Conservation (phyloP, 805 yeast species). For the Wickerhamomyces chambardii region DNA sequence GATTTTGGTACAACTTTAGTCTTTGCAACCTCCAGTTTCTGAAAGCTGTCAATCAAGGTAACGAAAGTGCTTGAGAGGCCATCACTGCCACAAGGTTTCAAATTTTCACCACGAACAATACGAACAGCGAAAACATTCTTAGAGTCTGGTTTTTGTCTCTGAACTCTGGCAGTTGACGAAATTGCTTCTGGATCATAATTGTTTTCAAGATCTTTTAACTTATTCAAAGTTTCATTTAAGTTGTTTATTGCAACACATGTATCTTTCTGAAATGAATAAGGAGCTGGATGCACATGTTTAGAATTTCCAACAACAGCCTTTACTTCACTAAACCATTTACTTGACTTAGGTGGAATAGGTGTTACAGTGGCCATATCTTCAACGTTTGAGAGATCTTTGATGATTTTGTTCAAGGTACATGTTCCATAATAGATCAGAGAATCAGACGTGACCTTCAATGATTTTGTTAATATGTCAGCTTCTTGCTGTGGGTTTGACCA, state of each 20-base stretch:
- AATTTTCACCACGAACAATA: constrained; percentile 53
- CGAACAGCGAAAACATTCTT: constrained; percentile 57
- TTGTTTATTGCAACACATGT: constrained; percentile 78
- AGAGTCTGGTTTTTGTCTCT: constrained; percentile 16
- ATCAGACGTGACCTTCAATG: constrained; percentile 56
- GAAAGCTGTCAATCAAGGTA: constrained; percentile 48
- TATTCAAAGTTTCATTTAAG: constrained; percentile 39
- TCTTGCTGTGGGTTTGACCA: constrained; percentile 63
- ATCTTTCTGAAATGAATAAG: constrained; percentile 47
- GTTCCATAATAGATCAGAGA: constrained; percentile 45
- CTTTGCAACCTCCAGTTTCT: constrained; percentile 49
- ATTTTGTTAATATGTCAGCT: constrained; percentile 49
- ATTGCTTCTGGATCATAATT: constrained; percentile 49
- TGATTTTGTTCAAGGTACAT: constrained; percentile 23
- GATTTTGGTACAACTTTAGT: constrained; percentile 58
- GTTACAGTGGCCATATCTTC: constrained; percentile 8
- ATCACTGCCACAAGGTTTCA: constrained; percentile 36
- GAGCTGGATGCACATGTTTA: constrained; percentile 32
- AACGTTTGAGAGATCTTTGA: constrained; percentile 27
- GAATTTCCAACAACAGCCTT: constrained; percentile 36
- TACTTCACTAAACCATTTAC: constrained; percentile 39
- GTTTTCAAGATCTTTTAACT: constrained; percentile 43
- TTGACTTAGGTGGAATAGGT: constrained; percentile 15
- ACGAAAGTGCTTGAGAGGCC: constrained; percentile 50
- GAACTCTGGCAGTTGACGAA: constrained; percentile 32